Base-by-base conservation (phyloP, 1,139 yeast species). In the Hansenula anomala region DNA sequence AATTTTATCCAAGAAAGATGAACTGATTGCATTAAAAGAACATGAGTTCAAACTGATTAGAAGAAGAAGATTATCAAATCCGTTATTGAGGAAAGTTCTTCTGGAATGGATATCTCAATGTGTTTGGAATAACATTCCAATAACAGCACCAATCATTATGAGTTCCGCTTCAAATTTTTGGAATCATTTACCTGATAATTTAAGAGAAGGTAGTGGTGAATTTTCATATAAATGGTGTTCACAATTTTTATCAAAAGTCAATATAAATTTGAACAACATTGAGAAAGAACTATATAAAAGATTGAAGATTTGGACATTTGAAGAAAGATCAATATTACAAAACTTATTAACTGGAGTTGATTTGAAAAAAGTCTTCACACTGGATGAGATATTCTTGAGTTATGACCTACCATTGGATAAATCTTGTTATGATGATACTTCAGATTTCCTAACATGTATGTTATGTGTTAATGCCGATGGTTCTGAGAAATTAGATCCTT, bases 61-160 rank as follows among this genome's bases (percentile, higher is more conserved):
- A 46, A 61, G 83, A 40, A 58, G 86, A 43, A 75, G 76, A 41
- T 73, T 75, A 30, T 61, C 76, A 26, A 79, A 80, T 49, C 77
- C 80, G 5, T 55, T 79, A 14, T 62, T 80, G 15, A 61, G 86
- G 36, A 68, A 72, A 36, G 78, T 79, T 7, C 57, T 80, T 34
- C 72, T 80, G 10, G 86, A 80, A 56, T 80, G 86, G 86, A 75
- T 79, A 36, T 73, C 82, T 1, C 86, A 79, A 54, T 76, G 80
- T 19, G 70, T 73, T 2, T 79, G 87, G 86, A 82, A 78, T 54
- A 72, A 71, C 35, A 75, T 78, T 23, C 86, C 86, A 2, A 72
- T 79, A 8, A 76, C 84, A 0, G 72, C 80, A 0, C 83, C 84
- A 0, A 75, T 78, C 19, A 68, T 80, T 22, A 80, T 77, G 49